Evolutionary conservation across 306 rosid species (phyloP).

Genomic region (Trichosanthes cucumerina): DNA sequence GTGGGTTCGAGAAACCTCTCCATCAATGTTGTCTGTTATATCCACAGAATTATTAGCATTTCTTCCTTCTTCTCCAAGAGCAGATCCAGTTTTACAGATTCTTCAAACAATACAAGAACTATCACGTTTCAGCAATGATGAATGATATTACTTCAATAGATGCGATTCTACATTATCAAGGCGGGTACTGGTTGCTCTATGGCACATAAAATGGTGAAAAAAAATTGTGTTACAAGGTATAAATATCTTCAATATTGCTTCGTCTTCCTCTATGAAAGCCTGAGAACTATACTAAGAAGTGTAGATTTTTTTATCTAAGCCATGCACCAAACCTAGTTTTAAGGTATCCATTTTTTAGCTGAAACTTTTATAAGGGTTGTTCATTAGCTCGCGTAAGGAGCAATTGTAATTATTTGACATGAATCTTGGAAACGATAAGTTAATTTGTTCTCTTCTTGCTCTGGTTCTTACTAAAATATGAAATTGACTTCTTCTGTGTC

Average conservation of each 20-base stretch:
- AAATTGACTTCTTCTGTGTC: not conserved
- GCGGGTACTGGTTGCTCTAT: not conserved
- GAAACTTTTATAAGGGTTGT: not conserved
- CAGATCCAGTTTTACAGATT: conserved; percentile 38
- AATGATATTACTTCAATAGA: not conserved
- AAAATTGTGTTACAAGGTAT: not conserved
- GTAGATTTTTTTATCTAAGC: not conserved
- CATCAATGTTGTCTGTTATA: conserved; percentile 38
- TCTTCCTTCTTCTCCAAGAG: conserved; percentile 47
- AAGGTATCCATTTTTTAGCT: not conserved
- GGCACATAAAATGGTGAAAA: not conserved
- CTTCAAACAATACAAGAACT: conserved; percentile 37
- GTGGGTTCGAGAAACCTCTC: conserved; percentile 41
- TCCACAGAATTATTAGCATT: conserved; percentile 44
- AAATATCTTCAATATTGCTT: not conserved
- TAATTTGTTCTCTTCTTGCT: not conserved
- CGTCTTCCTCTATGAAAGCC: not conserved
- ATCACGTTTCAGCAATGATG: not conserved
- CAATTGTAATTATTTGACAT: not conserved
- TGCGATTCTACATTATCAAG: not conserved
- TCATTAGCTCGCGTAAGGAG: not conserved
- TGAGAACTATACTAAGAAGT: not conserved
- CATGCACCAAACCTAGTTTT: not conserved
- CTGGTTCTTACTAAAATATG: not conserved
- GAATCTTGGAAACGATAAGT: not conserved